Evolutionary conservation across 176 grass and related monocot species (phyloP).

Genomic region (Aegilops umbellulata): DNA sequence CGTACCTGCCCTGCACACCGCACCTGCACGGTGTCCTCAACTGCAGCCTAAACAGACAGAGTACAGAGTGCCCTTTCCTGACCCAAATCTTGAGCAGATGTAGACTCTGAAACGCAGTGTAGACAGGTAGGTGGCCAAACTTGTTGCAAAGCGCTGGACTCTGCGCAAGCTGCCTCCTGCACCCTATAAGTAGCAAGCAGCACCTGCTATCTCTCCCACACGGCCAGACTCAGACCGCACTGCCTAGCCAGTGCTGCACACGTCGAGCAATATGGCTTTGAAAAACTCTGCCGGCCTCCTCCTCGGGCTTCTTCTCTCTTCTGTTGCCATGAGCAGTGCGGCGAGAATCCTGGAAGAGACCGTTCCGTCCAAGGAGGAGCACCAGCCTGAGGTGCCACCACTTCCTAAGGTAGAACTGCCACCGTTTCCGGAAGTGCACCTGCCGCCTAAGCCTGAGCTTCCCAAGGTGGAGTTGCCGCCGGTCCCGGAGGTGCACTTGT

Average conservation of each 20-base stretch:
- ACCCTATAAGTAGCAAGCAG: background rate
- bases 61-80: background rate
- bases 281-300: background rate
- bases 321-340: background rate
- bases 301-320: background rate
- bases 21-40: background rate
- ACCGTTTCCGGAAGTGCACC: background rate
- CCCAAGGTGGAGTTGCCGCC: background rate
- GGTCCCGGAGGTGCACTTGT: background rate
- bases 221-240: background rate
- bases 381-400: constrained; percentile 20
- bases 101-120: background rate
- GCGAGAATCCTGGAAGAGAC: constrained; percentile 12
- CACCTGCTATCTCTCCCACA: background rate
- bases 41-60: background rate
- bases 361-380: background rate
- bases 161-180: background rate
- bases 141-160: background rate
- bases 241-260: background rate
- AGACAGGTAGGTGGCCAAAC: background rate
- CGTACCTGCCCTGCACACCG: background rate
- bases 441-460: background rate
- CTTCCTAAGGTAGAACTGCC: constrained; percentile 31
- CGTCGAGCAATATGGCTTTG: background rate
- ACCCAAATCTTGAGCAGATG: background rate